phyloP scores from a whole-genome alignment of 75 land plant species.

The Sequoia sempervirens region DNA sequence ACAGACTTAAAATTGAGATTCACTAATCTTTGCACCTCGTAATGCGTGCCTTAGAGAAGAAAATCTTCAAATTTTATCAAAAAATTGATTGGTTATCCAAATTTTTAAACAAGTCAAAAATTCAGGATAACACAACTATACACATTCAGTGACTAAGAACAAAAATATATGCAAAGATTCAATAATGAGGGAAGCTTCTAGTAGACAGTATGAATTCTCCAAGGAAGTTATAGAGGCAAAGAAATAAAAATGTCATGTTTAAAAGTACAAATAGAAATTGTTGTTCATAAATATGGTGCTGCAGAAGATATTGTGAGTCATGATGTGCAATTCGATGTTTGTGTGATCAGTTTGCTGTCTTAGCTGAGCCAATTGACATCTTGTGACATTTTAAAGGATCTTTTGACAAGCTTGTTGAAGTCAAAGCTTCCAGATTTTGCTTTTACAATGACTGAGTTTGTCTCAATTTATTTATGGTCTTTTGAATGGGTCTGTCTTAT shows the following conservation, averaged over 20 bases:
- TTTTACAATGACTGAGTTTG: no score
- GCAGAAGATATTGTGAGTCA: neutral
- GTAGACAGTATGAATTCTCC: neutral
- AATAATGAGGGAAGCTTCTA: neutral
- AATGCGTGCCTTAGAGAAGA: no score
- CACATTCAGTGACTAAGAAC: neutral
- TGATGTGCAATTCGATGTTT: neutral
- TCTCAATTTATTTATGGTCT: no score
- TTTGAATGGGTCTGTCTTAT: neutral
- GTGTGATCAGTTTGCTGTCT: neutral
- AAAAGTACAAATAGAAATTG: neutral
- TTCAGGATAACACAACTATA: no score
- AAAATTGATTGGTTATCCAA: no score
- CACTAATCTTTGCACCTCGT: no score
- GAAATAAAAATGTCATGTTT: neutral
- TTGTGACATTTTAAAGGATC: neutral
- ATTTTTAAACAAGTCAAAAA: no score
- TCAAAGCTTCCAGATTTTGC: neutral
- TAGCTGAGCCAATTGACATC: neutral
- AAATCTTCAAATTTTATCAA: no score
- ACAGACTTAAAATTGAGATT: no score
- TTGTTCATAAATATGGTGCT: neutral
- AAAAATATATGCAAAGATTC: neutral
- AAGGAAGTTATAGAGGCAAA: neutral
- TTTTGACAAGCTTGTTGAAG: no score